Evolutionary conservation across 129 eudicot genomes (phyloP), one percentile per base, ranked within the genome.

Genomic region (Artemisia argyi): DNA sequence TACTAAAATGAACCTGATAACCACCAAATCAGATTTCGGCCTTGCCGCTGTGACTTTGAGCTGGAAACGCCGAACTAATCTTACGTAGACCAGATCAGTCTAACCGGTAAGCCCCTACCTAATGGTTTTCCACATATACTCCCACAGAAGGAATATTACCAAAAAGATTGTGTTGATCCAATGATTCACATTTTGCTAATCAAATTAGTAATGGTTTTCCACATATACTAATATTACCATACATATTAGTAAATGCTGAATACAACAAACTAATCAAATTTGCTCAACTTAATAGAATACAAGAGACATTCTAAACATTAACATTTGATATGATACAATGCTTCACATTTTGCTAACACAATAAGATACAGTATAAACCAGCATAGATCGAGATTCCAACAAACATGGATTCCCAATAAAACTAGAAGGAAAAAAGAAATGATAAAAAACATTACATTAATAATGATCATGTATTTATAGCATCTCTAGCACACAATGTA

Each of bases 401-500:
- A 20, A 20, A 20, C 22, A 20, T 20, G 22, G 22, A 20, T 20
- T 20, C 22, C 22, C 22, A 20, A 20, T 20, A 20, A 20, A 20
- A 20, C 22, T 20, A 20, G 22, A 20, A 20, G 22, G 22, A 20
- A 20, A 20, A 20, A 20, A 20, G 22, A 20, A 20, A 20, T 20
- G 22, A 20, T 13, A 17, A 64, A n/a, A 64, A 71, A 35, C 46
- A 60, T 72, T 16, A 55, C 20, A 61, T 19, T 57, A 66, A 28
- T 11, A 14, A 47, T n/a, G 64, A 55, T 84, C 80, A 84, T 73
- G 85, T 65, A 65, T 81, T 63, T 22, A 69, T 77, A 73, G 73
- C 73, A 50, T 76, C 87, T 71, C 95, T 88, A 57, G 89, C 95
- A 72, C 96, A 91, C 69, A 84, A 72, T 3, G 96, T 88, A 62